phyloP scores from a whole-genome alignment of 306 rosid genomes.

The Begonia fuchsioides region DNA sequence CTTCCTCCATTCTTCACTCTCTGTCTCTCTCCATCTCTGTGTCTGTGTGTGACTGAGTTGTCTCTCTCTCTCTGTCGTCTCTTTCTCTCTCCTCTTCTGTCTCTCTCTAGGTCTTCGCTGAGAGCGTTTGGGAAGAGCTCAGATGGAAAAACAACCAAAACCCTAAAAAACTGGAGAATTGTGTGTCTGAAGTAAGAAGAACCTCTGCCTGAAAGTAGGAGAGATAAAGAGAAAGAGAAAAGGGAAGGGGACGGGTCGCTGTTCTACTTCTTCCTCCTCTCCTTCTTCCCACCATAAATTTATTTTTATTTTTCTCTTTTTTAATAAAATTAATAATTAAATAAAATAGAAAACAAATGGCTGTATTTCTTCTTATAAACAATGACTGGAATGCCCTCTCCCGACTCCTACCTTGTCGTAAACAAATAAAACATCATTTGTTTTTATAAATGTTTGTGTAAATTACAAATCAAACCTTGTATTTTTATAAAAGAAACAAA shows the following conservation, averaged over 20 bases:
- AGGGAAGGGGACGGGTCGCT: slow-evolving; percentile 48
- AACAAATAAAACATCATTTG: no score
- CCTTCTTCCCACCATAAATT: slow-evolving; percentile 35
- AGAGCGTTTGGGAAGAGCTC: slow-evolving; percentile 32
- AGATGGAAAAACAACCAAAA: slow-evolving; percentile 6
- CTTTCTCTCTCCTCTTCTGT: slow-evolving; percentile 47
- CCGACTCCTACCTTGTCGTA: no score
- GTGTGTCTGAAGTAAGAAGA: slow-evolving; percentile 7
- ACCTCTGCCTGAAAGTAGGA: slow-evolving; percentile 3
- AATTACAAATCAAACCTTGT: no score
- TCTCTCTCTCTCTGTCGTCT: slow-evolving; percentile 48
- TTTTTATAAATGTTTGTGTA: no score
- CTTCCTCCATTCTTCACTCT: slow-evolving; percentile 24
- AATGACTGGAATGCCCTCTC: no score
- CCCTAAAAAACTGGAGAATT: slow-evolving; percentile 2
- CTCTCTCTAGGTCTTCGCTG: slow-evolving; percentile 27
- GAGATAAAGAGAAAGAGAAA: slow-evolving; percentile 15
- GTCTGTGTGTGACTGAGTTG: slow-evolving; percentile 34
- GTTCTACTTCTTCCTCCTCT: slow-evolving; percentile 29
- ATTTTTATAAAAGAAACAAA: no score
- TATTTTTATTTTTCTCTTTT: slow-evolving; percentile 11
- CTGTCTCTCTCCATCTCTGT: slow-evolving; percentile 13
- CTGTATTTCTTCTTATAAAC: no score
- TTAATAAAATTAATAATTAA: background rate
- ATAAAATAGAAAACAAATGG: no score